phyloP scores from a whole-genome alignment of 306 rosid species.

The Prunus fruticosa region DNA sequence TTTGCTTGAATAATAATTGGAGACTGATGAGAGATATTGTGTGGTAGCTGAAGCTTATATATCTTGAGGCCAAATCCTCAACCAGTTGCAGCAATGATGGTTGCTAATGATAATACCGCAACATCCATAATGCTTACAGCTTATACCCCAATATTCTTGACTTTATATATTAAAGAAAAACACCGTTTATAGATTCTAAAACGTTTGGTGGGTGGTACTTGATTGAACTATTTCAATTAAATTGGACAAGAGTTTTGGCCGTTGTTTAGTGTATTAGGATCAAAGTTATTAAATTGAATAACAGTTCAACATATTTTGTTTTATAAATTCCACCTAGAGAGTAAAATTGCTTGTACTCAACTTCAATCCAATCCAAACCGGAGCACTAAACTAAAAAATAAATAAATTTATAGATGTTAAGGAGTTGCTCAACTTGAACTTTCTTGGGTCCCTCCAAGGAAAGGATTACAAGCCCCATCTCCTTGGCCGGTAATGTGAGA shows the following conservation, averaged over 20 bases:
- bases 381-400: not conserved
- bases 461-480: not conserved
- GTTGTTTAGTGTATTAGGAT: too few relatives aligned
- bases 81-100: constrained; percentile 17
- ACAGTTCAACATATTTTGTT: too few relatives aligned
- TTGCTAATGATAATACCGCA: constrained; percentile 15
- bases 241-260: too few relatives aligned
- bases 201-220: too few relatives aligned
- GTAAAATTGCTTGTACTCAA: too few relatives aligned
- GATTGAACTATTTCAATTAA: too few relatives aligned
- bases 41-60: not conserved
- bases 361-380: too few relatives aligned
- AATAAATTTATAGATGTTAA: not conserved
- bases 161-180: not conserved
- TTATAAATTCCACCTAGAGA: too few relatives aligned
- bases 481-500: not conserved
- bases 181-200: not conserved
- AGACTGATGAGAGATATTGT: constrained; percentile 9
- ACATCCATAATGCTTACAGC: constrained; percentile 11
- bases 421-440: not conserved
- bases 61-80: constrained; percentile 4
- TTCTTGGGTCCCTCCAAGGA: constrained; percentile 19
- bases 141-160: not conserved
- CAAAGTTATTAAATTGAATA: too few relatives aligned
- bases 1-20: constrained; percentile 26